Base-by-base conservation (phyloP, 2,329 filamentous ascomycete genomes). In the Colletotrichum sp. region DNA sequence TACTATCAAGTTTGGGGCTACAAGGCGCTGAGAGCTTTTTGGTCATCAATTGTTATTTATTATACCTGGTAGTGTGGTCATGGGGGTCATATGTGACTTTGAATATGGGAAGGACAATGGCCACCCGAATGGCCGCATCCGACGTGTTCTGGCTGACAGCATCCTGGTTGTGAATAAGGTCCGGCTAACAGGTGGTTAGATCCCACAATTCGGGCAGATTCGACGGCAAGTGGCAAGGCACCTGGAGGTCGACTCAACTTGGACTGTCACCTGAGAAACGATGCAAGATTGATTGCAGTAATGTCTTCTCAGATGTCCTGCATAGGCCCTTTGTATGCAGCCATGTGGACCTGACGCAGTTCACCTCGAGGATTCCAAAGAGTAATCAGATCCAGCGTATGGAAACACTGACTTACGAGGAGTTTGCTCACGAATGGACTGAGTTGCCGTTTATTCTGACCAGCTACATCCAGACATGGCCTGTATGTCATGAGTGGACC, bases 241-340 rank as follows among this genome's bases (percentile, higher is more conserved):
- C 94, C 69, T 98, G 96, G 96, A 93, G 95, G 79, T 92, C 93
- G 34, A 98, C 96, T 1, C 91, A 93, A 79, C 89, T 98, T 52
- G 89, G 89, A 44, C 87, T 95, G 16, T 83, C 88, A 2, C 77
- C 81, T 25, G 83, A 85, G 16, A 86, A 88, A 73, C 87, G 90
- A 64, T 88, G 91, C 48, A 87, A 85, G 15, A 87, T 98, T 44
- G 90, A 94, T 79, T 98, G 96, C 85, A 90, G 90, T 68, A 91
- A 93, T 80, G 92, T 98, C 68, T 98, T 95, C 84, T 98, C 96
- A 16, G 96, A 99, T 84, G 93, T 94, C 9, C 89, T 98, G 28
- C 95, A 98, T 84, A 92, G 96, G 12, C 96, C 96, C 0, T 98
- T 98, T 83, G 93, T 95, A 79, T 98, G 96, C 86, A 94, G 95